A percentile compares a stretch with the other conserved stretches of the same genome.
Conservation (phyloP, 2,329 filamentous ascomycete genomes). For the Triangularia setosa region DNA sequence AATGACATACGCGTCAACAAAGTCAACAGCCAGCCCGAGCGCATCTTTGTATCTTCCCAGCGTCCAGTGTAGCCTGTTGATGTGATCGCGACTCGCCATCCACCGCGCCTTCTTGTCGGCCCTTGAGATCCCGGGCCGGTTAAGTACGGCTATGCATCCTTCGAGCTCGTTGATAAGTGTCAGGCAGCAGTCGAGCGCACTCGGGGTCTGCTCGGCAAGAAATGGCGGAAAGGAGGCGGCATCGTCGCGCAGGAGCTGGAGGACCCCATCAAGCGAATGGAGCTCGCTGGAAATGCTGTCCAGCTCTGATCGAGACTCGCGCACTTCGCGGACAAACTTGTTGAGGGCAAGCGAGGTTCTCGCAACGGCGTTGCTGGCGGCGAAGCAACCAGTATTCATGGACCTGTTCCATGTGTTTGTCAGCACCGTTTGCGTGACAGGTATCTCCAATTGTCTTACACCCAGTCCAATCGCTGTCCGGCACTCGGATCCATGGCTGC, state of each 20-base stretch:
- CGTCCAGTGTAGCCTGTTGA: conserved; percentile 31
- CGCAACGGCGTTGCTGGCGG: conserved; percentile 34
- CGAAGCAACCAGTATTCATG: conserved; percentile 37
- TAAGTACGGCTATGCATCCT: conserved; percentile 32
- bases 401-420: conserved; percentile 28
- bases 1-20: conserved; percentile 37
- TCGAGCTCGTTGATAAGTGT: conserved; percentile 36
- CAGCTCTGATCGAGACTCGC: conserved; percentile 38
- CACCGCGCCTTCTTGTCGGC: conserved; percentile 38
- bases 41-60: conserved; percentile 38
- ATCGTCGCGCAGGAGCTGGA: conserved; percentile 39
- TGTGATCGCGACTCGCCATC: conserved; percentile 33
- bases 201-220: conserved; percentile 35
- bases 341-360: conserved; percentile 32
- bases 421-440: background rate
- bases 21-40: conserved; percentile 39
- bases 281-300: conserved; percentile 39
- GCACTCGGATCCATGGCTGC: background rate
- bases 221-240: conserved; percentile 34
- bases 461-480: background rate
- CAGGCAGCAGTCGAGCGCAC: conserved; percentile 35
- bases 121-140: conserved; percentile 30
- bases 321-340: conserved; percentile 38
- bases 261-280: conserved; percentile 38
- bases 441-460: conserved; percentile 4